Percentiles rank a stretch among this genome's conserved stretches.
Evolutionary conservation across 2,329 filamentous ascomycete genomes (phyloP).

Genomic region (Macrophomina pseudophaseolina): DNA sequence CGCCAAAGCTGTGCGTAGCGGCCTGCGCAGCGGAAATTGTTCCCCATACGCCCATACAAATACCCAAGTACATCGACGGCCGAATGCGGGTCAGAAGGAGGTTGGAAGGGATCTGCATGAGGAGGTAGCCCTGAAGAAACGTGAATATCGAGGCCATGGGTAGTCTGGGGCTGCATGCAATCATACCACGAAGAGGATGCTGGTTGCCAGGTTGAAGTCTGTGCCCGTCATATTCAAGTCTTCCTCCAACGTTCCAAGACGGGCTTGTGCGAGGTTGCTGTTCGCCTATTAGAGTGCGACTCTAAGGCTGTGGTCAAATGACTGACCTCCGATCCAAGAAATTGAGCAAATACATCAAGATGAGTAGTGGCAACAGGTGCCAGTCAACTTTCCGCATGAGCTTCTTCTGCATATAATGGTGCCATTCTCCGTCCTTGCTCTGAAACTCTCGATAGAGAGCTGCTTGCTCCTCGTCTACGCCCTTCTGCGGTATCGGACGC

Average conservation of each 20-base stretch:
- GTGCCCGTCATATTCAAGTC: slow-evolving; percentile 49
- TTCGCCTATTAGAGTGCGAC: slow-evolving; percentile 32
- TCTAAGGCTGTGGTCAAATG: neutral
- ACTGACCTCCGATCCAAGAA: slow-evolving; percentile 33
- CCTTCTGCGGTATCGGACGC: slow-evolving; percentile 9
- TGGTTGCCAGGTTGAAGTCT: slow-evolving; percentile 65
- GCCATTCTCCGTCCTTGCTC: slow-evolving; percentile 27
- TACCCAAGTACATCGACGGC: slow-evolving; percentile 60
- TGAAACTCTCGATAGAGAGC: slow-evolving; percentile 17
- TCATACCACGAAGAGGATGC: slow-evolving; percentile 61
- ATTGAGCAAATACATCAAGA: slow-evolving; percentile 39
- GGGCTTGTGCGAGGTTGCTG: slow-evolving; percentile 75
- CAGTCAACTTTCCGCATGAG: slow-evolving; percentile 39
- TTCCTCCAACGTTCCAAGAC: slow-evolving; percentile 39
- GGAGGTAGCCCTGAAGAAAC: slow-evolving; percentile 53
- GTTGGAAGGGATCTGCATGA: slow-evolving; percentile 68
- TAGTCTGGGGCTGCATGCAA: slow-evolving; percentile 20
- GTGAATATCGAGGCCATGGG: neutral
- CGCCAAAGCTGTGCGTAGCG: slow-evolving; percentile 49
- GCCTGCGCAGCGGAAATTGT: slow-evolving; percentile 54
- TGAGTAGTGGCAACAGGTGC: slow-evolving; percentile 37
- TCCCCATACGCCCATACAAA: slow-evolving; percentile 52
- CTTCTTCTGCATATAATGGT: slow-evolving; percentile 36
- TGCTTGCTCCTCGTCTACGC: slow-evolving; percentile 11
- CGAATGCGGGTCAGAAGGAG: slow-evolving; percentile 60